Percentiles rank a stretch among this genome's conserved stretches.
These are phyloP conservation scores for Scedosporium boydii DNA, from an alignment of 2,329 filamentous ascomycete genomes.

Conservation along the genomic window DNA sequence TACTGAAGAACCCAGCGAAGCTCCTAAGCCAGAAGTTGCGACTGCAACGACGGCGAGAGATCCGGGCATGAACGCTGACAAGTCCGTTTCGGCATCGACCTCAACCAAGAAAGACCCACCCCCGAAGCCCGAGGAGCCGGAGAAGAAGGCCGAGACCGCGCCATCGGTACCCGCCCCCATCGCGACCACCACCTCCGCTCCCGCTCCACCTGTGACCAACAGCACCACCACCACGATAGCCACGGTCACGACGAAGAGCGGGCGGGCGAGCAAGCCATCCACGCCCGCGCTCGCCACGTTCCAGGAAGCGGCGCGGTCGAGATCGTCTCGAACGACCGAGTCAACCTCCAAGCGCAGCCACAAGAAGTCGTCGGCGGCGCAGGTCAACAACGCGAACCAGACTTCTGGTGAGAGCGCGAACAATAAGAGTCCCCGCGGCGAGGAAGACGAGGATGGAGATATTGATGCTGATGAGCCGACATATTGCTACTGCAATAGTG, in stretches of 20 bases:
- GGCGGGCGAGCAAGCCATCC: slow-evolving; percentile 56
- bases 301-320: slow-evolving; percentile 44
- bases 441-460: slow-evolving; percentile 38
- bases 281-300: slow-evolving; percentile 53
- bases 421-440: slow-evolving; percentile 16
- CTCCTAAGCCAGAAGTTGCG: slow-evolving; percentile 19
- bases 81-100: slow-evolving; percentile 13
- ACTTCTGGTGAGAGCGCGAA: background rate
- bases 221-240: slow-evolving; percentile 15
- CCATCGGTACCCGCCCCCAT: slow-evolving; percentile 10
- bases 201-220: slow-evolving; percentile 30
- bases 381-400: background rate
- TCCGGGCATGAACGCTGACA: slow-evolving; percentile 40
- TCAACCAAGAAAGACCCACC: slow-evolving; percentile 20
- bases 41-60: slow-evolving; percentile 21
- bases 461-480: slow-evolving; percentile 62
- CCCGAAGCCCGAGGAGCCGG: slow-evolving; percentile 15
- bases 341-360: slow-evolving; percentile 39
- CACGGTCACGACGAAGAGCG: slow-evolving; percentile 54
- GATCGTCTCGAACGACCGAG: slow-evolving; percentile 37
- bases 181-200: slow-evolving; percentile 18
- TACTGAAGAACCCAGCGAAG: slow-evolving; percentile 15
- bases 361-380: slow-evolving; percentile 39
- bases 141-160: slow-evolving; percentile 12
- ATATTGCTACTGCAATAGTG: slow-evolving; percentile 72